These are phyloP conservation scores for Taiozyma sp. DNA, from an alignment of 1,139 yeast species.

Conservation along the genomic window DNA sequence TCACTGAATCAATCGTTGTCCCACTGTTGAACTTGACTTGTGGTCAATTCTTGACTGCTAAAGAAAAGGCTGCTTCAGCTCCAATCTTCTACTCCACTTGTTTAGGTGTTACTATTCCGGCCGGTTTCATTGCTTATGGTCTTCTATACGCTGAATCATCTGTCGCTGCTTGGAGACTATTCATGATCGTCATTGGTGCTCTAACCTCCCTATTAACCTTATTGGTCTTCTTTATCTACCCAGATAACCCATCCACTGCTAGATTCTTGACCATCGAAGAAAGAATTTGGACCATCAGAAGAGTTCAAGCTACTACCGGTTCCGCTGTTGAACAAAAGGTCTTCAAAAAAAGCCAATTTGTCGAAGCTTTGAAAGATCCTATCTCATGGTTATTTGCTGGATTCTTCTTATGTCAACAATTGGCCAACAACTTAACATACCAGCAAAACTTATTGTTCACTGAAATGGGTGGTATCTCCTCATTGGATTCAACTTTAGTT, in stretches of 20 bases:
- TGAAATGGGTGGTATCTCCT: constrained; percentile 24
- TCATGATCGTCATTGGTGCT: constrained; percentile 43
- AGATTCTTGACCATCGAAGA: constrained; percentile 45
- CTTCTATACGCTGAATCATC: constrained; percentile 25
- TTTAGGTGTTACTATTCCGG: constrained; percentile 40
- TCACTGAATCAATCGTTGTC: constrained; percentile 42
- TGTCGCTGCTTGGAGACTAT: constrained; percentile 36
- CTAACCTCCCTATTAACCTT: constrained; percentile 42
- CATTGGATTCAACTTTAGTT: constrained; percentile 24
- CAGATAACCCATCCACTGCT: constrained; percentile 45
- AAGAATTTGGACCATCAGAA: constrained; percentile 44
- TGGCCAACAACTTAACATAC: constrained; percentile 37
- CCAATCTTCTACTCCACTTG: constrained; percentile 48
- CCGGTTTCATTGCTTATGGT: constrained; percentile 45
- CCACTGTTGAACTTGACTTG: constrained; percentile 51
- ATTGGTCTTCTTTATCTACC: constrained; percentile 38
- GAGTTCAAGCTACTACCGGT: constrained; percentile 48
- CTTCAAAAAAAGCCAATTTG: constrained; percentile 48
- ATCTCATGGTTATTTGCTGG: constrained; percentile 45
- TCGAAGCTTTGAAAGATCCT: constrained; percentile 37
- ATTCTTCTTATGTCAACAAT: constrained; percentile 32
- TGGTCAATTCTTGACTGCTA: constrained; percentile 44
- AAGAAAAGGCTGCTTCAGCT: constrained; percentile 39
- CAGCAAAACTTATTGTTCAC: constrained; percentile 28
- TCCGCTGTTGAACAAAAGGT: constrained; percentile 31